phyloP scores from a whole-genome alignment of 805 yeast genomes.

The Lipomyces starkeyi region DNA sequence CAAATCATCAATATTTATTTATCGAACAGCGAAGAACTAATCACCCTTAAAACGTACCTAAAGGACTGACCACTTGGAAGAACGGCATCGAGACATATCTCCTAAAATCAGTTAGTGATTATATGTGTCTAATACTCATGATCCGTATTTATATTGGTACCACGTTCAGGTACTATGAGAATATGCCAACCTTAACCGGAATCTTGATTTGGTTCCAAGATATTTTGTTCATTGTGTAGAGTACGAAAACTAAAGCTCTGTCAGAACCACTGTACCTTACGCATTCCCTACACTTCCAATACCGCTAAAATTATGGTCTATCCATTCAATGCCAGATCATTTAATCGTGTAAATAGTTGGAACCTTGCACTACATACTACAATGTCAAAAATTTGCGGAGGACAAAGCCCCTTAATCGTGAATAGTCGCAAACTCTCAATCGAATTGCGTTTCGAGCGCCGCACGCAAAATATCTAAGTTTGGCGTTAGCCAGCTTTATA shows the following conservation, averaged over 20 bases:
- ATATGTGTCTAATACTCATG: not conserved
- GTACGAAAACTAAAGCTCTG: not conserved
- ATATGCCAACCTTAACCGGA: constrained; percentile 15
- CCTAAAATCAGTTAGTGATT: constrained; percentile 44
- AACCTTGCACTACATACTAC: too few species aligned
- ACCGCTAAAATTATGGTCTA: not conserved
- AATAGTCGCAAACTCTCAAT: too few species aligned
- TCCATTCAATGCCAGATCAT: not conserved
- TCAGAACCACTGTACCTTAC: not conserved
- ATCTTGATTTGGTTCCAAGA: constrained; percentile 18
- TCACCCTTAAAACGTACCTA: constrained; percentile 41
- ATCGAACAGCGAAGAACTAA: not conserved
- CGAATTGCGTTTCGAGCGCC: too few species aligned
- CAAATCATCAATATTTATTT: constrained; percentile 3
- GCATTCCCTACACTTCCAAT: not conserved
- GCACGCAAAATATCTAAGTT: too few species aligned
- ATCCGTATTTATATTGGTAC: not conserved
- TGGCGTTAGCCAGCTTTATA: too few species aligned
- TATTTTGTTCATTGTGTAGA: not conserved
- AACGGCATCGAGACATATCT: constrained; percentile 66
- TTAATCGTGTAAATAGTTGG: too few species aligned
- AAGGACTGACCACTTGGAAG: constrained; percentile 87
- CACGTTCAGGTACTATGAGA: not conserved
- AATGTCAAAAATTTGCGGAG: too few species aligned
- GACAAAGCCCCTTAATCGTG: too few species aligned